Evolutionary conservation across 2,329 filamentous ascomycete species (phyloP).

Genomic region (Diplodia scrobiculata): DNA sequence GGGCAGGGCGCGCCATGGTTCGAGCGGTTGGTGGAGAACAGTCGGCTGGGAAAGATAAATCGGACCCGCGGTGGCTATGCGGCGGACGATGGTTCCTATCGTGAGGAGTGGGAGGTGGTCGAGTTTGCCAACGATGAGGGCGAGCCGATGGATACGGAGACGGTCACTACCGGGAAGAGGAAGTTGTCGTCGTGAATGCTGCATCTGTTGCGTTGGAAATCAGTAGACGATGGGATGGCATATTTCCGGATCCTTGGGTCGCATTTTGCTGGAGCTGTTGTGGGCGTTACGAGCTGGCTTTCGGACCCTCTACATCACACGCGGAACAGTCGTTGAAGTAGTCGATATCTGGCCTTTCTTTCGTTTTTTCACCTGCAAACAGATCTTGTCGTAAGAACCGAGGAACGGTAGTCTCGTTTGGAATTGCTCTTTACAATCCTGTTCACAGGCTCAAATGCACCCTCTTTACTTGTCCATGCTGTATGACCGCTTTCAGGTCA

Average conservation of each 20-base stretch:
- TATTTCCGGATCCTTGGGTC: neutral
- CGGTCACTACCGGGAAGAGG: slow-evolving; percentile 38
- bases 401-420: neutral
- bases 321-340: neutral
- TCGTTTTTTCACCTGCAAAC: neutral
- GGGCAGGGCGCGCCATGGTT: slow-evolving; percentile 77
- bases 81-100: slow-evolving; percentile 65
- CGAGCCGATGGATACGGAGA: slow-evolving; percentile 37
- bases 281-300: neutral
- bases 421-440: neutral
- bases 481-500: neutral
- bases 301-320: neutral
- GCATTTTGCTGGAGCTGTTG: neutral
- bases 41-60: slow-evolving; percentile 68
- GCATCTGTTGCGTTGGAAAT: neutral
- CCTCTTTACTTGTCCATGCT: neutral
- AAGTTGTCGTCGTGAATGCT: slow-evolving; percentile 35
- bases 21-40: slow-evolving; percentile 76
- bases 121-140: slow-evolving; percentile 58
- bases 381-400: neutral
- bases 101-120: slow-evolving; percentile 79
- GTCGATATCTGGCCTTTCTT: neutral
- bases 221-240: neutral
- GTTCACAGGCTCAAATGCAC: neutral
- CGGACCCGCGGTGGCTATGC: slow-evolving; percentile 62